Conservation (phyloP, 2,329 filamentous ascomycete genomes). For the Pseudocercospora macadamiae region DNA sequence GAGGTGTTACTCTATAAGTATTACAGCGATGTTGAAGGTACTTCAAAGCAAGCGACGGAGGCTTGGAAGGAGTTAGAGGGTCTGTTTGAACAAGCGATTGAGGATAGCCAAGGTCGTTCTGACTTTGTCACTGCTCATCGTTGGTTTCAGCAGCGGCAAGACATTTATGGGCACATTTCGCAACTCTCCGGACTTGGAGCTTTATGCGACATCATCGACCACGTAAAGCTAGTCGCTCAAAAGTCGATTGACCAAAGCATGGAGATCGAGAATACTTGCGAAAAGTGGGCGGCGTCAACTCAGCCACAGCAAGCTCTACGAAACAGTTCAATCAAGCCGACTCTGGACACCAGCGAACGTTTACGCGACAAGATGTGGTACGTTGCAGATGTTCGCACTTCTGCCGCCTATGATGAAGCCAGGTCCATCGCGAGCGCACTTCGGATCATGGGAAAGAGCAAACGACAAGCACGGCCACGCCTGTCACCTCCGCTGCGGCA, state of each 20-base stretch:
- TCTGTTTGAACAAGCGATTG: constrained; percentile 73
- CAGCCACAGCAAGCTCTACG: constrained; percentile 14
- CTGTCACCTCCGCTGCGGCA: constrained; percentile 44
- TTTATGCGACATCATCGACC: constrained; percentile 15
- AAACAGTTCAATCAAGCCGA: constrained; percentile 11
- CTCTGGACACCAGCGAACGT: constrained; percentile 17
- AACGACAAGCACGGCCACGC: constrained; percentile 45
- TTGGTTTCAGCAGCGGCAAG: constrained; percentile 44
- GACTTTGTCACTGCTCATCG: constrained; percentile 83
- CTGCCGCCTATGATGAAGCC: constrained; percentile 83
- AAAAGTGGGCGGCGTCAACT: constrained; percentile 18
- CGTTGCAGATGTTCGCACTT: constrained; percentile 88
- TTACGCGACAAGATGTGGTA: constrained; percentile 97
- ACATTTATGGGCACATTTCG: constrained; percentile 16
- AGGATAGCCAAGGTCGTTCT: constrained; percentile 74
- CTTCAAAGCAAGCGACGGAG: not conserved
- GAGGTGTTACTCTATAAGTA: constrained; percentile 13
- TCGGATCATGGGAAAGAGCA: constrained; percentile 78
- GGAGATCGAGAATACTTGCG: constrained; percentile 14
- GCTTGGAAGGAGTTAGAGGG: constrained; percentile 16
- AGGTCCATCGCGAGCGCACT: constrained; percentile 83
- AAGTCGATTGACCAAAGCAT: constrained; percentile 12
- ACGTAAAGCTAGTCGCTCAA: constrained; percentile 15
- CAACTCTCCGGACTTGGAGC: constrained; percentile 3
- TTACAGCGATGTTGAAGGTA: not conserved